Percentiles rank a stretch among this genome's conserved stretches.
These are phyloP conservation scores for Heritiera fomes DNA, from an alignment of 345 rosid genomes.

Conservation along the genomic window DNA sequence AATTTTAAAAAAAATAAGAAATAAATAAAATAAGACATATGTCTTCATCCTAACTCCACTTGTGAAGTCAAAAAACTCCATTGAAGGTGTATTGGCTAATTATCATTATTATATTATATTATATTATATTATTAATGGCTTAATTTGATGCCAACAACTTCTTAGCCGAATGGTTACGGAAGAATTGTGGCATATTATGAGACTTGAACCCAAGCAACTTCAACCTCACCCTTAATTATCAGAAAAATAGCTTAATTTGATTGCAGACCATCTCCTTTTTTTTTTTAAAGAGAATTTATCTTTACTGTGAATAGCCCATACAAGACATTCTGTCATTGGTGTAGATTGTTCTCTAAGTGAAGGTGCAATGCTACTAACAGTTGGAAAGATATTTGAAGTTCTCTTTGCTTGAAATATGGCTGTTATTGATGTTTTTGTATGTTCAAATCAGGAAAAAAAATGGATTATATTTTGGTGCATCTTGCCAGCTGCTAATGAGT, in stretches of 20 bases:
- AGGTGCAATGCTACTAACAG: not conserved
- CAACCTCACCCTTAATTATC: too few relatives aligned
- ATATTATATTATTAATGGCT: not conserved
- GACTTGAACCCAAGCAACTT: too few relatives aligned
- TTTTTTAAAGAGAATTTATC: not conserved
- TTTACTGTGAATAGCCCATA: not conserved
- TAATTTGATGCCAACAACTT: not conserved
- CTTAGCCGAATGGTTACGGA: too few relatives aligned
- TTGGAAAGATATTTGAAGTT: not conserved
- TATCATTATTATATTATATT: too few relatives aligned
- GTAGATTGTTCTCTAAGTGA: not conserved
- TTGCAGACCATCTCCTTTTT: not conserved
- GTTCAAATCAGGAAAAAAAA: not conserved
- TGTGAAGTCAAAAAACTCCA: too few relatives aligned
- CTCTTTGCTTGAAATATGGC: not conserved
- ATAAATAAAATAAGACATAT: too few relatives aligned
- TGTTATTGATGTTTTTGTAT: constrained; percentile 1
- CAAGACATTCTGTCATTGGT: not conserved
- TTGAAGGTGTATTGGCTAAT: too few relatives aligned
- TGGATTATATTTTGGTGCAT: not conserved
- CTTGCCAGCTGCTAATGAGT: constrained; percentile 78
- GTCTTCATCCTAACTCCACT: too few relatives aligned
- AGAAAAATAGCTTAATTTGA: not conserved
- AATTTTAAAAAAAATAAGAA: too few relatives aligned
- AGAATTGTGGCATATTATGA: too few relatives aligned